These are phyloP conservation scores for Talaromyces wortmannii DNA, from an alignment of 495 filamentous ascomycete genomes.

Conservation along the genomic window DNA sequence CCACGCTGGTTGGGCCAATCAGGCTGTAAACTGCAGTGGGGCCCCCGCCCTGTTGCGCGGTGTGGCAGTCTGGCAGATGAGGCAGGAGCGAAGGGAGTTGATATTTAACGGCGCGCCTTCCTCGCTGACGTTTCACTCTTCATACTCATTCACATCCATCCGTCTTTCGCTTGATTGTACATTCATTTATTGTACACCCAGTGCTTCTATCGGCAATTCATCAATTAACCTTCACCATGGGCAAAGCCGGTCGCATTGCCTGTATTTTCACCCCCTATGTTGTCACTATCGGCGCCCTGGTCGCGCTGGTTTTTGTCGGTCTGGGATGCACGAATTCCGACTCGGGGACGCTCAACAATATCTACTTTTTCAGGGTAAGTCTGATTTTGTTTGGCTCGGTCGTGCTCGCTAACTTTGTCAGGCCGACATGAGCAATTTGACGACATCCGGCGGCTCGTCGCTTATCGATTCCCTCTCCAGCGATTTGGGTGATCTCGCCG, in stretches of 20 bases:
- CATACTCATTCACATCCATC: not conserved
- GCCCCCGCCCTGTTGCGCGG: not conserved
- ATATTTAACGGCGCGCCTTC: not conserved
- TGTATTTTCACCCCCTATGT: conserved; percentile 78
- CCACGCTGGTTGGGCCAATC: conserved; percentile 1
- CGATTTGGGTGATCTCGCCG: conserved; percentile 9
- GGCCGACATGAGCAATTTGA: conserved; percentile 35
- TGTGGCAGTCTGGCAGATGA: no score
- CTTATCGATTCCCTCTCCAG: conserved; percentile 13
- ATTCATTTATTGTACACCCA: no score
- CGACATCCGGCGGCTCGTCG: conserved; percentile 11
- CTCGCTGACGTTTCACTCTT: not conserved
- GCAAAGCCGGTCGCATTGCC: conserved; percentile 66
- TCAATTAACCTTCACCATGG: conserved; percentile 39
- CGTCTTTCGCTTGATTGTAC: no score
- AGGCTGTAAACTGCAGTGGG: not conserved
- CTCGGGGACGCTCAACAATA: conserved; percentile 33
- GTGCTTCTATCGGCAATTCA: not conserved
- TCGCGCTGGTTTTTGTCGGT: conserved; percentile 67
- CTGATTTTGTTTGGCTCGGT: not conserved
- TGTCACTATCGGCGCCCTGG: conserved; percentile 63
- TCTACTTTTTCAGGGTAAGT: conserved; percentile 70
- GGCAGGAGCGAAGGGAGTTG: no score
- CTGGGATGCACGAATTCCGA: conserved; percentile 64
- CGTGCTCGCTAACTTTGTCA: conserved; percentile 3